Evolutionary conservation across 495 filamentous ascomycete species (phyloP).

Genomic region (Lasiosphaeria ovina): DNA sequence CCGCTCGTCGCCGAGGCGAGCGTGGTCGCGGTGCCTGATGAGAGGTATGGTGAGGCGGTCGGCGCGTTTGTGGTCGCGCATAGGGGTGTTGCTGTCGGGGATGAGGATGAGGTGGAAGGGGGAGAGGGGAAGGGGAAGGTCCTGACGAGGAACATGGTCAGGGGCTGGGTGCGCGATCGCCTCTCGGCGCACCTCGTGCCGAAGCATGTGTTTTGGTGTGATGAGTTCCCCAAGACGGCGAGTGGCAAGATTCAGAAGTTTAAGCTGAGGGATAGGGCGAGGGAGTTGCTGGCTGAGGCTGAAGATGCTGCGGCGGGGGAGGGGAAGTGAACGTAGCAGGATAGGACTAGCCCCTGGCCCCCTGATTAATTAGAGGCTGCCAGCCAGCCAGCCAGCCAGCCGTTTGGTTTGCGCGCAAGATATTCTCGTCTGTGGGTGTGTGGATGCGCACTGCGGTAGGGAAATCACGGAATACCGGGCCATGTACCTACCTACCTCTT

Average conservation of each 20-base stretch:
- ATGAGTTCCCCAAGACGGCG: constrained; percentile 85
- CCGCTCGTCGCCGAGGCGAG: constrained; percentile 67
- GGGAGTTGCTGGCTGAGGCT: background rate
- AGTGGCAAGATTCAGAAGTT: constrained; percentile 98
- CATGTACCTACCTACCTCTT: too few relatives aligned
- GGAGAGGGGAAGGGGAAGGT: constrained; percentile 19
- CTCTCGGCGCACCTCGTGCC: constrained; percentile 80
- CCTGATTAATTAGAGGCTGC: too few relatives aligned
- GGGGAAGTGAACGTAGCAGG: background rate
- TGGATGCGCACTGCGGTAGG: too few relatives aligned
- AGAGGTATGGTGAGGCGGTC: constrained; percentile 81
- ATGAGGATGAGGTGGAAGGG: constrained; percentile 22
- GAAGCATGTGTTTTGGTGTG: constrained; percentile 84
- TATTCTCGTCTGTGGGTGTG: too few relatives aligned
- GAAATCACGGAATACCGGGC: too few relatives aligned
- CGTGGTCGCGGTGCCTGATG: constrained; percentile 81
- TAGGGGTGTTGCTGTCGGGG: constrained; percentile 33
- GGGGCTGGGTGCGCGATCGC: constrained; percentile 67
- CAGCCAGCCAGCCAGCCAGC: too few relatives aligned
- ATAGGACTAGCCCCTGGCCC: too few relatives aligned
- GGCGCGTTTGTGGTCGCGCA: constrained; percentile 73
- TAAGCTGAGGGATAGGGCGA: constrained; percentile 62
- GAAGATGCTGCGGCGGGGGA: background rate
- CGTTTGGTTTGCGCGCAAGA: too few relatives aligned
- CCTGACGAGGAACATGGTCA: constrained; percentile 56